phyloP scores from a whole-genome alignment of 1,284 basidiomycete genomes.

The Cerrena zonata region DNA sequence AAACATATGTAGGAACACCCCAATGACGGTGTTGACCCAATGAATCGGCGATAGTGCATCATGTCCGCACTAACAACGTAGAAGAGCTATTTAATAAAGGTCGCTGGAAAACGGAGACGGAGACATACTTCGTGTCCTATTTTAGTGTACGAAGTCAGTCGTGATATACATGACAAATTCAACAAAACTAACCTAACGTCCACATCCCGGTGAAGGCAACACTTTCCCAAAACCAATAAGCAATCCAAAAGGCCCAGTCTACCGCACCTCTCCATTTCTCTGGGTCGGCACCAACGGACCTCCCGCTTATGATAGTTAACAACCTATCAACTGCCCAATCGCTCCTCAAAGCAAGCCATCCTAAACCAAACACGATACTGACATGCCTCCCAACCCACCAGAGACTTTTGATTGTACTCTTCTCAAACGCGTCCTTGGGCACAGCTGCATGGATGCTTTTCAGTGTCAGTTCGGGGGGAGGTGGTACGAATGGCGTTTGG shows the following conservation, averaged over 20 bases:
- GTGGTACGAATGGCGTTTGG: constrained; percentile 24
- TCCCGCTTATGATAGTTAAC: neutral
- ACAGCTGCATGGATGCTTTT: constrained; percentile 44
- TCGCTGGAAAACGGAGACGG: neutral
- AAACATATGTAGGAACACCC: constrained; percentile 32
- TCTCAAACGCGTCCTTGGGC: constrained; percentile 51
- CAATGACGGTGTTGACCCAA: constrained; percentile 25
- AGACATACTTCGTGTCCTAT: constrained; percentile 23
- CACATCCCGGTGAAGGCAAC: constrained; percentile 24
- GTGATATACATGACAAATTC: neutral
- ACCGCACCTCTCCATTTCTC: neutral
- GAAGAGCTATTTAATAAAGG: neutral
- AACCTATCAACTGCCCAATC: constrained; percentile 10
- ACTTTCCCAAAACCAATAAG: constrained; percentile 29
- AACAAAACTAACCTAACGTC: constrained; percentile 21
- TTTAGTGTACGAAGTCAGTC: neutral
- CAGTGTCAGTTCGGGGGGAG: constrained; percentile 35
- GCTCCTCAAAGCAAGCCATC: constrained; percentile 20
- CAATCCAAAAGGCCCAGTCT: constrained; percentile 16
- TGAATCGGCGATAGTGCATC: constrained; percentile 21
- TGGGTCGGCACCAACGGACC: neutral
- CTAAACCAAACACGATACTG: constrained; percentile 18
- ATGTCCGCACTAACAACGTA: constrained; percentile 25
- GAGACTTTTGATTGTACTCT: constrained; percentile 32
- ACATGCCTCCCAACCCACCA: constrained; percentile 39